These are phyloP conservation scores for Teratosphaeria destructans DNA, from an alignment of 2,329 filamentous ascomycete genomes.

Conservation along the genomic window DNA sequence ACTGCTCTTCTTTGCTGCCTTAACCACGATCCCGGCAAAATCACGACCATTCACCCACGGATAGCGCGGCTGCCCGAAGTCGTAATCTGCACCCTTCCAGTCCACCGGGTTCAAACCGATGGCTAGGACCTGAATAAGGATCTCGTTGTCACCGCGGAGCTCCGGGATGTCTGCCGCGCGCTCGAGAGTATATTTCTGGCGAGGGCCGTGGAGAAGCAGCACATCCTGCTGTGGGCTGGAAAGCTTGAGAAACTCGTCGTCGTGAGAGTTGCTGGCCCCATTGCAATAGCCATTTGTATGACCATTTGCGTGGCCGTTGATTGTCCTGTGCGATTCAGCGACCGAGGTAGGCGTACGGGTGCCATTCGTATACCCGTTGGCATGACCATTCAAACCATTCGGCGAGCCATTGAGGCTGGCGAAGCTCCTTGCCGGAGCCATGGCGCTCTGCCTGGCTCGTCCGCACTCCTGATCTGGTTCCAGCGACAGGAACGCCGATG, in stretches of 20 bases:
- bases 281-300: slow-evolving; percentile 8
- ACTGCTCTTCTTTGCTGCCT: slow-evolving; percentile 31
- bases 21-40: slow-evolving; percentile 54
- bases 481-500: slow-evolving; percentile 17
- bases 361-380: slow-evolving; percentile 5
- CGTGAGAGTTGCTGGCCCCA: neutral
- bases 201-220: slow-evolving; percentile 25
- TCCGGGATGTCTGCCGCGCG: slow-evolving; percentile 20
- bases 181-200: slow-evolving; percentile 26
- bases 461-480: slow-evolving; percentile 18
- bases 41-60: slow-evolving; percentile 63
- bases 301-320: slow-evolving; percentile 8
- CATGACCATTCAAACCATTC: neutral
- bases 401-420: slow-evolving; percentile 1
- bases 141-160: slow-evolving; percentile 36
- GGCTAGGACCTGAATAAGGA: slow-evolving; percentile 52
- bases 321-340: neutral
- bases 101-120: slow-evolving; percentile 70
- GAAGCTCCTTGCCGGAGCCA: neutral
- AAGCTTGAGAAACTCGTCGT: slow-evolving; percentile 24
- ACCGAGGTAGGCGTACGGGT: neutral
- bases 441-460: slow-evolving; percentile 2
- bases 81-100: slow-evolving; percentile 60
- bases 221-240: slow-evolving; percentile 24
- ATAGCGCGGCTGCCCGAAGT: slow-evolving; percentile 57